These are phyloP conservation scores for Primulina eburnea DNA, from an alignment of 257 asterid genomes.

Conservation along the genomic window DNA sequence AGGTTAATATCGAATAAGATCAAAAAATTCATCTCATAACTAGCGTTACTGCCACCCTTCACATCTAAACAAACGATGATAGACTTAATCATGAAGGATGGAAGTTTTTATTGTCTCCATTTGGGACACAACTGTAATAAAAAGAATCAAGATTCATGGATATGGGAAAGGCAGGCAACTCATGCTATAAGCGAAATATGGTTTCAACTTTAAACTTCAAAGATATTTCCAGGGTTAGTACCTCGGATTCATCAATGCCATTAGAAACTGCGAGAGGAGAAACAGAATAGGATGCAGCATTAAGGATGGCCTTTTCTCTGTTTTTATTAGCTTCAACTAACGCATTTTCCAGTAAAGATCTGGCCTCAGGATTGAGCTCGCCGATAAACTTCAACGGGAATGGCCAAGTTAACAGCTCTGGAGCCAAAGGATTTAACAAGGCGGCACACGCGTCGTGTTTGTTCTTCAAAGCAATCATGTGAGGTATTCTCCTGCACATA, in stretches of 20 bases:
- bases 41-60: neutral
- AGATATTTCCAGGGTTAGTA: constrained; percentile 25
- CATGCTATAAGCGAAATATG: neutral
- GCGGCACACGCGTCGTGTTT: constrained; percentile 73
- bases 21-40: neutral
- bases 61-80: neutral
- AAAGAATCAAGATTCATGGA: neutral
- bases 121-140: neutral
- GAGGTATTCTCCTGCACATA: constrained; percentile 63
- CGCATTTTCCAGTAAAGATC: constrained; percentile 61
- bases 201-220: neutral
- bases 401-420: constrained; percentile 88
- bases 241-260: constrained; percentile 55
- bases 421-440: constrained; percentile 69
- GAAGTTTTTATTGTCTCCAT: neutral
- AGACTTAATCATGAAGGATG: neutral
- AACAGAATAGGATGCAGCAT: constrained; percentile 33
- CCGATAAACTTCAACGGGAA: constrained; percentile 70
- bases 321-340: constrained; percentile 66
- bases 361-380: constrained; percentile 68
- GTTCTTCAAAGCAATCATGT: constrained; percentile 68
- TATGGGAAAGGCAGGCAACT: neutral
- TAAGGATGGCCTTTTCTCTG: constrained; percentile 60
- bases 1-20: neutral
- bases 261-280: constrained; percentile 31